Evolutionary conservation across 805 yeast genomes (phyloP), one percentile per base, ranked within the genome.

Genomic region (Metschnikowia lachancei): DNA sequence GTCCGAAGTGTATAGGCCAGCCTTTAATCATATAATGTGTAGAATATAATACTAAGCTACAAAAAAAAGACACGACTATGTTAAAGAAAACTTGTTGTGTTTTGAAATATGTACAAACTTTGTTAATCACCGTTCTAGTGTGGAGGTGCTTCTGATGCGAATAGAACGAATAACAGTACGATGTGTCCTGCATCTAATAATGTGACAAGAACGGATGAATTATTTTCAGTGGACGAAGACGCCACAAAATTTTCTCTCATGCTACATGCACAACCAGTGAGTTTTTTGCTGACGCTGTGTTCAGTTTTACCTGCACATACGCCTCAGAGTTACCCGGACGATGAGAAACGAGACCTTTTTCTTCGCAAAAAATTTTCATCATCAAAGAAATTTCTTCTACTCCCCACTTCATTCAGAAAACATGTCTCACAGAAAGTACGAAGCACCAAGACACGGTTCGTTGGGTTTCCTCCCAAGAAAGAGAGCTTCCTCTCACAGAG

Each of bases 371-470:
- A 43, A 49, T 30, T 46, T 50, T 43, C 40, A 41, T 22, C 1
- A 8, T n/a, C 14, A 36, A 37, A 37, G 16, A 37, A 31, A 22
- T 47, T 54, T 51, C n/a, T n/a, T n/a, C n/a, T n/a, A 30, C 46
- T 56, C 65, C 31, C 53, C 45, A 64, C 67, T 61, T 64, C 65
- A 47, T 43, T 64, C 65, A 47, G 42, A 45, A 46, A 48, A 57
- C 56, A 94, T 94, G 99, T 94, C 99, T 76, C 99, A 94, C 94
- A 89, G 99, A 87, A 94, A 94, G 86, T 94, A 73, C 94, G 98
- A 94, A 88, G 95, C 94, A 68, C 99, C 99, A 83, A 90, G 99
- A 83, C 98, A 94, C 91, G 99, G 99, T 79, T 92, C 96, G 77
- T 82, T 94, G 76, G 99, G 98, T 73, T 94, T 90, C 96, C 82